Evolutionary conservation across 2,329 filamentous ascomycete genomes (phyloP).

Genomic region (Colletotrichum orbiculare): DNA sequence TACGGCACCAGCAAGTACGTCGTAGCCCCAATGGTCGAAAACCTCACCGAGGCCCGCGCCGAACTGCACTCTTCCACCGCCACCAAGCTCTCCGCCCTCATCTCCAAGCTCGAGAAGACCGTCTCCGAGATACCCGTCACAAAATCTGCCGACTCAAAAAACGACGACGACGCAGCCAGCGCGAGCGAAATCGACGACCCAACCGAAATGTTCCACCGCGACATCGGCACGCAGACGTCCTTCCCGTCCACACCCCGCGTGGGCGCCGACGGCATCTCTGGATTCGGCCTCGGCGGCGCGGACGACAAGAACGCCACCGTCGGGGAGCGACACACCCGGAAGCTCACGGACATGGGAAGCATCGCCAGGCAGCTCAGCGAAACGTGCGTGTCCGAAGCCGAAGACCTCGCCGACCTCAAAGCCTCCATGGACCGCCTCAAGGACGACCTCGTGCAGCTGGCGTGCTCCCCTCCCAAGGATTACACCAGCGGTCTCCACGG

Average conservation of each 20-base stretch:
- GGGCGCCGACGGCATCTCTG: not conserved
- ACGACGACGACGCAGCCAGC: slow-evolving; percentile 38
- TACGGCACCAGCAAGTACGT: slow-evolving; percentile 79
- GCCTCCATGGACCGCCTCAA: slow-evolving; percentile 67
- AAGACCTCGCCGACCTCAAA: slow-evolving; percentile 63
- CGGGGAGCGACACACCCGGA: slow-evolving; percentile 51
- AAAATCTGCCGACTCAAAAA: slow-evolving; percentile 34
- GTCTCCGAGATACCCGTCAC: slow-evolving; percentile 70
- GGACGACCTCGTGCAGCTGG: slow-evolving; percentile 73
- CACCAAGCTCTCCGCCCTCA: slow-evolving; percentile 56
- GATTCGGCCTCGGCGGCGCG: slow-evolving; percentile 14
- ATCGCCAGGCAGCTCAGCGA: slow-evolving; percentile 56
- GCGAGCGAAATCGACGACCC: slow-evolving; percentile 70
- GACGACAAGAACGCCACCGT: slow-evolving; percentile 2
- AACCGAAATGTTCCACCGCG: slow-evolving; percentile 83
- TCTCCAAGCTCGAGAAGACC: slow-evolving; percentile 62
- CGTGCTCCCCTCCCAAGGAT: slow-evolving; percentile 57
- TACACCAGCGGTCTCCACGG: slow-evolving; percentile 54
- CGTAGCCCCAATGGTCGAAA: slow-evolving; percentile 70
- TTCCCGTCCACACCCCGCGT: slow-evolving; percentile 38
- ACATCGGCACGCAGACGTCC: slow-evolving; percentile 83
- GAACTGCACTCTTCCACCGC: slow-evolving; percentile 63
- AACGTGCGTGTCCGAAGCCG: slow-evolving; percentile 56
- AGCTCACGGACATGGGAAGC: slow-evolving; percentile 55
- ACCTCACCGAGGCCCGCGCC: slow-evolving; percentile 61